Evolutionary conservation across 176 grass and related monocot genomes (phyloP).

Genomic region (Phragmites australis): DNA sequence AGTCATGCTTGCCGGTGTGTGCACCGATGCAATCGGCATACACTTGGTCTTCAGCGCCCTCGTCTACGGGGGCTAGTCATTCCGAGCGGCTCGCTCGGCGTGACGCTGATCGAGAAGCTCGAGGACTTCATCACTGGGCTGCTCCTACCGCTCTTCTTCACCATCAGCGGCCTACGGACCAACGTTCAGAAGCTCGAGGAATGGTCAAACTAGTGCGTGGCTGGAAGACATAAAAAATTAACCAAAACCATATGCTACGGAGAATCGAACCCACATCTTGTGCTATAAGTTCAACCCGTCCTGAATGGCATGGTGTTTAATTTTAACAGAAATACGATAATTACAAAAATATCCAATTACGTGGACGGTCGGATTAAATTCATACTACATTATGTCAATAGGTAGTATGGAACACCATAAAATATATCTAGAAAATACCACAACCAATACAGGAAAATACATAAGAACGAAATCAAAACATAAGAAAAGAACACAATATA

Average conservation of each 20-base stretch:
- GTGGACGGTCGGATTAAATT: no score
- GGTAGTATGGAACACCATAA: no score
- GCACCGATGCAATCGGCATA: conserved; percentile 69
- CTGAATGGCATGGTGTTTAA: no score
- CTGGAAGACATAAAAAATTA: no score
- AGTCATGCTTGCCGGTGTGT: conserved; percentile 63
- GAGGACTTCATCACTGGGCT: conserved; percentile 67
- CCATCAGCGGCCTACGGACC: conserved; percentile 60
- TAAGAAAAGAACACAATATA: conserved; percentile 25
- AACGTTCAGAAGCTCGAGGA: conserved; percentile 23
- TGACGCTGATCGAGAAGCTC: conserved; percentile 57
- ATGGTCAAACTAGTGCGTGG: no score
- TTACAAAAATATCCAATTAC: no score
- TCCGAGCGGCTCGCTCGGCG: conserved; percentile 57
- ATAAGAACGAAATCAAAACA: conserved; percentile 8
- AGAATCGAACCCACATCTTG: no score
- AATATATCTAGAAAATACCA: conserved; percentile 9
- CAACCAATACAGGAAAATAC: conserved; percentile 14
- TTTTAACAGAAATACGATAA: no score
- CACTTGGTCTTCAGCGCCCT: conserved; percentile 75
- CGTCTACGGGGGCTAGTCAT: conserved; percentile 82
- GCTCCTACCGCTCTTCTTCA: conserved; percentile 68
- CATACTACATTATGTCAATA: no score
- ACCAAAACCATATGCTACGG: no score
- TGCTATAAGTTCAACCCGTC: no score